Base-by-base conservation (phyloP, 2,329 filamentous ascomycete genomes). In the Elsinoe arachidis region DNA sequence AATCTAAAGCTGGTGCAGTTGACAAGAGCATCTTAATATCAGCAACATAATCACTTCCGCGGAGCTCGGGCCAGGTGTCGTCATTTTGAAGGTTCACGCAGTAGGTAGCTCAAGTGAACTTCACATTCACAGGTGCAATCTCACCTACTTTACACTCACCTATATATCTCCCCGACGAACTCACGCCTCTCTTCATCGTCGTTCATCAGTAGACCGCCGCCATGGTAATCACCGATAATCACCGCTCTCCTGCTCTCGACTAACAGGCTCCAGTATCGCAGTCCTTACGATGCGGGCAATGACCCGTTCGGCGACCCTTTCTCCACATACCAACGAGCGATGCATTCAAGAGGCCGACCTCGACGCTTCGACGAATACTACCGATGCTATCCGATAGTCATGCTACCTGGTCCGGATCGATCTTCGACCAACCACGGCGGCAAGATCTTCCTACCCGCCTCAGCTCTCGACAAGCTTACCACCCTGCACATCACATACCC, bases 291-390 rank as follows among this genome's bases (percentile, higher is more conserved):
- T 72, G 73, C 75, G 61, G 30, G 30, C 15, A 71, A 78, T 58
- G 76, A 80, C 64, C 54, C 54, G 14, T 56, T 47, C 37, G 78
- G 75, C 61, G 80, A 78, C 57, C 73, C 73, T 46, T 76, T 79
- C 71, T 70, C 76, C 58, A 77, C 81, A 67, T 78, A 81, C 60
- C 76, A 79, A 60, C 71, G 74, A 12, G 75, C 76, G 59, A 78
- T 82, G 72, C 69, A 80, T 59, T 75, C 75, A 35, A 76, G 75
- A 61, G 72, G 74, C 30, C 78, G 70, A 66, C 78, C 74, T 64
- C 87, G 90, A 66, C 88, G 91, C 60, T 99, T 99, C 76, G 92
- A 99, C 73, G 93, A 99, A 73, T 97, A 96, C 77, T 97, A 96
- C 75, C 86, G 93, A 67, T 96, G 91, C 78, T 99, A 97, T 69